These are phyloP conservation scores for Cladophialophora psammophila DNA, from an alignment of 2,329 filamentous ascomycete genomes.

Conservation along the genomic window DNA sequence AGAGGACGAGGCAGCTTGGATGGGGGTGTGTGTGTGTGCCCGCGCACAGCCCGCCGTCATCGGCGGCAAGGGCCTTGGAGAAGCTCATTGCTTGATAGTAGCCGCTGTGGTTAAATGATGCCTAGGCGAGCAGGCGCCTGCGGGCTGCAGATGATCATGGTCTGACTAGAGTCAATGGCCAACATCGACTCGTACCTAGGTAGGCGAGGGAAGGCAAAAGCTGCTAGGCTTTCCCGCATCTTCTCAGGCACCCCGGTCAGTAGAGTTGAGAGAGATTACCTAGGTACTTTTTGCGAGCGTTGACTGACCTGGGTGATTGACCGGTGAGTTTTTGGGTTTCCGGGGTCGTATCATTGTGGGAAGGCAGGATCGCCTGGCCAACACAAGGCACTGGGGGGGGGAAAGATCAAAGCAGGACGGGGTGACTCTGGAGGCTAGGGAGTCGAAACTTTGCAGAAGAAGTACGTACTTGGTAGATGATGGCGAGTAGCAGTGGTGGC, in stretches of 20 bases:
- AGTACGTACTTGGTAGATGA: not conserved
- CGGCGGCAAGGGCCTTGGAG: conserved; percentile 15
- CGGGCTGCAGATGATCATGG: conserved; percentile 18
- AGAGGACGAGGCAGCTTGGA: conserved; percentile 8
- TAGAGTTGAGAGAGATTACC: conserved; percentile 5
- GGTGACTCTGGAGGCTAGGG: not conserved
- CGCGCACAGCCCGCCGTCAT: conserved; percentile 27
- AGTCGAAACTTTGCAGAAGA: not conserved
- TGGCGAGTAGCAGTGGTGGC: not conserved
- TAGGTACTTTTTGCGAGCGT: not conserved
- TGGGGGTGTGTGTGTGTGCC: conserved; percentile 10
- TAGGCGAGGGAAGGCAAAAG: conserved; percentile 1
- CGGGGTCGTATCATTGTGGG: conserved; percentile 4
- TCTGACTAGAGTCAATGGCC: conserved; percentile 15
- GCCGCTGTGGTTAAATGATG: conserved; percentile 24
- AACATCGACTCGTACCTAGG: not conserved
- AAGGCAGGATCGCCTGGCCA: not conserved
- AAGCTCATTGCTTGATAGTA: conserved; percentile 23
- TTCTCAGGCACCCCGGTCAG: conserved; percentile 1
- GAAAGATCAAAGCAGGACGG: not conserved
- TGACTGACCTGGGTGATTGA: conserved; percentile 2
- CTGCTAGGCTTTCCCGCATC: conserved; percentile 7
- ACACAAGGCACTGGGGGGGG: not conserved
- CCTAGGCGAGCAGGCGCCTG: conserved; percentile 20
- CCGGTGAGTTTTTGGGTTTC: conserved; percentile 10